Evolutionary conservation across 78 protist species (phyloP).

Genomic region (Anaeramoeba ignava): DNA sequence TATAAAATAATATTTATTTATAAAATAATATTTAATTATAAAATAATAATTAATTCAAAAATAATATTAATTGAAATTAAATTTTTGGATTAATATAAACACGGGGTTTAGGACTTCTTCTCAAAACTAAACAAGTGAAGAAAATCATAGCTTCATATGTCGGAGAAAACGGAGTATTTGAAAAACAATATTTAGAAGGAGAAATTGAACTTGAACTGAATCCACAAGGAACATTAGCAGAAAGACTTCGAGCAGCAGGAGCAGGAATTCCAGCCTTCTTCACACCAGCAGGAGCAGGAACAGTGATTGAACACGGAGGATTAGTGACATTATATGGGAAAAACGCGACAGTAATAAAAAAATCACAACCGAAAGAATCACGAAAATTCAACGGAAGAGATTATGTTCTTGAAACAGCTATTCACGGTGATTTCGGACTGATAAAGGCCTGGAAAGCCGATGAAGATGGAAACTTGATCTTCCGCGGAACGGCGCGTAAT

Average conservation of each 20-base stretch:
- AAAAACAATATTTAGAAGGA: conserved; percentile 68
- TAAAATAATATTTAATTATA: too few relatives aligned
- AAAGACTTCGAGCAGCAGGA: conserved; percentile 86
- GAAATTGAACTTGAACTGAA: conserved; percentile 82
- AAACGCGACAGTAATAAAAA: conserved; percentile 55
- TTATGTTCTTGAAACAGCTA: conserved; percentile 64
- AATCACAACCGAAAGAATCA: conserved; percentile 48
- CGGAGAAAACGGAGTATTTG: conserved; percentile 83
- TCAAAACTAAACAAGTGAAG: conserved; percentile 49
- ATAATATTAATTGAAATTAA: background rate
- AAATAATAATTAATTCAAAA: conserved; percentile 38
- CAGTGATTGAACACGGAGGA: conserved; percentile 67
- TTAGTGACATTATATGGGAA: conserved; percentile 64
- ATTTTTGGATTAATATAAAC: conserved; percentile 74
- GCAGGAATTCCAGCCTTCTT: conserved; percentile 95
- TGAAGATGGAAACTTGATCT: conserved; percentile 65
- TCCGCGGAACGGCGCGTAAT: conserved; percentile 73
- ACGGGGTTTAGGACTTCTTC: conserved; percentile 74
- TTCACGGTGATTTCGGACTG: conserved; percentile 71
- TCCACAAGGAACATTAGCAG: conserved; percentile 94
- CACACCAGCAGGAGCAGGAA: conserved; percentile 83
- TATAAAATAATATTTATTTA: too few relatives aligned
- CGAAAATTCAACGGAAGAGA: conserved; percentile 33
- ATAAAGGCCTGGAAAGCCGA: conserved; percentile 85
- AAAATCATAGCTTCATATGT: conserved; percentile 85